Evolutionary conservation across 2,329 filamentous ascomycete species (phyloP).

Genomic region (Trichoderma sp.): DNA sequence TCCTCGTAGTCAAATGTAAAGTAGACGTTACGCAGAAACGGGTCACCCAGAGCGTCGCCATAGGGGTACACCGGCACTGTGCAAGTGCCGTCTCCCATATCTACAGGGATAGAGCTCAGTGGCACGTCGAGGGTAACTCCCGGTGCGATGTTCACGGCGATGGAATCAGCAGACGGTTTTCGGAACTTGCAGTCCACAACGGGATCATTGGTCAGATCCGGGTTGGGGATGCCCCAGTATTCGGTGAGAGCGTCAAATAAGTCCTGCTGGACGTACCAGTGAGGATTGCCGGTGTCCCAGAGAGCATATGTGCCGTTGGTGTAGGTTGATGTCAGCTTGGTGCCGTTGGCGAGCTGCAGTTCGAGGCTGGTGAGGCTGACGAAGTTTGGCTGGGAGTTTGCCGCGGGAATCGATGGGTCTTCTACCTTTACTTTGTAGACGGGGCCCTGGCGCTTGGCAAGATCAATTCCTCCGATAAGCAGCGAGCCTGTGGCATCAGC

Average conservation of each 20-base stretch:
- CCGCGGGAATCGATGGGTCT: background rate
- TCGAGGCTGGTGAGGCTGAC: conserved; percentile 10
- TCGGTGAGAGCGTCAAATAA: conserved; percentile 21
- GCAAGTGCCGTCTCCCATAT: conserved; percentile 23
- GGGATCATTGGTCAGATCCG: background rate
- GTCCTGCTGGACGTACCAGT: conserved; percentile 25
- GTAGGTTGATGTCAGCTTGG: conserved; percentile 11
- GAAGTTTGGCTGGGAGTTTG: conserved; percentile 25
- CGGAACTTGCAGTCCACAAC: conserved; percentile 29
- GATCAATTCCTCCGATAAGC: conserved; percentile 29
- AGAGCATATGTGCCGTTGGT: conserved; percentile 21
- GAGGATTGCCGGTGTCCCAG: conserved; percentile 27
- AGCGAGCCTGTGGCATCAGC: conserved; percentile 11
- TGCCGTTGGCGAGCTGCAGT: conserved; percentile 16
- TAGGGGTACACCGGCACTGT: conserved; percentile 12
- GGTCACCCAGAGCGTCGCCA: conserved; percentile 16
- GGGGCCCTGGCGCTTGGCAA: conserved; percentile 27
- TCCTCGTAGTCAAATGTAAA: conserved; percentile 30
- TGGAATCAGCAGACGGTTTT: background rate
- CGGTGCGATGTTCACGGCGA: conserved; percentile 17
- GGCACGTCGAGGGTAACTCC: conserved; percentile 24
- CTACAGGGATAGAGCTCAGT: conserved; percentile 14
- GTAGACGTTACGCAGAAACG: conserved; percentile 26
- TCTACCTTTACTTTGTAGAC: conserved; percentile 24
- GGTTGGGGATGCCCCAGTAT: conserved; percentile 27